Base-by-base conservation (phyloP, 306 rosid species). In the Cajanus cajan region DNA sequence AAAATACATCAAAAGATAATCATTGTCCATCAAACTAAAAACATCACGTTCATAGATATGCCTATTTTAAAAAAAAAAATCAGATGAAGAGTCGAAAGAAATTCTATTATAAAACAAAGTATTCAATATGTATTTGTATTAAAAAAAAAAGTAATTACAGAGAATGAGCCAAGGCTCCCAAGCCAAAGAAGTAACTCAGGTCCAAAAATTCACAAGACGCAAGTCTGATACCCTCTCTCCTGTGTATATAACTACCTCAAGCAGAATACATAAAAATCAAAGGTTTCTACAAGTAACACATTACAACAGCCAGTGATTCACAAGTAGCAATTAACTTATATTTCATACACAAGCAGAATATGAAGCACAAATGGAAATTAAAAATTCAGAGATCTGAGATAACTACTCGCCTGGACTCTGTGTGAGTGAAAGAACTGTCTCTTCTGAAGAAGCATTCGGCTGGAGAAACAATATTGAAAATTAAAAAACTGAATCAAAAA, bases 341-440 rank as follows among this genome's bases (percentile, higher is more conserved):
- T 36, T 45, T 37, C 76, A 65, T 39, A 40, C 44, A 37, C 73
- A 73, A 72, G 34, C 71, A 83, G 50, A 44, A 18, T 65, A 77
- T 24, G 14, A 88, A 52, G 74, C 15, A 22, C 34, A 73, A 11
- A 33, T 7, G 80, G 14, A 50, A 80, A 82, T 18, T 21, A 79
- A 55, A 50, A 54, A 18, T 21, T 76, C 55, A 68, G 64, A 47
- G 50, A 58, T 78, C 43, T 65, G 50, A 77, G 78, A 73, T 76
- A 69, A 47, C 40, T 67, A 78, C 79, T 81, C 82, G 93, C 99
- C 99, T 95, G 99, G 84, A 95, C 99, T 82, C 99, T 89, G 76
- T 95, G 99, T 31, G 99, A 95, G 86, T 95, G 99, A 90, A 89
- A 95, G 87, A 95, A 95, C 84, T 89, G 98, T 81, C 99, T 90